Percentiles rank a stretch among this genome's conserved stretches.
These are phyloP conservation scores for Colletotrichum shisoi DNA, from an alignment of 2,329 filamentous ascomycete genomes.

Conservation along the genomic window DNA sequence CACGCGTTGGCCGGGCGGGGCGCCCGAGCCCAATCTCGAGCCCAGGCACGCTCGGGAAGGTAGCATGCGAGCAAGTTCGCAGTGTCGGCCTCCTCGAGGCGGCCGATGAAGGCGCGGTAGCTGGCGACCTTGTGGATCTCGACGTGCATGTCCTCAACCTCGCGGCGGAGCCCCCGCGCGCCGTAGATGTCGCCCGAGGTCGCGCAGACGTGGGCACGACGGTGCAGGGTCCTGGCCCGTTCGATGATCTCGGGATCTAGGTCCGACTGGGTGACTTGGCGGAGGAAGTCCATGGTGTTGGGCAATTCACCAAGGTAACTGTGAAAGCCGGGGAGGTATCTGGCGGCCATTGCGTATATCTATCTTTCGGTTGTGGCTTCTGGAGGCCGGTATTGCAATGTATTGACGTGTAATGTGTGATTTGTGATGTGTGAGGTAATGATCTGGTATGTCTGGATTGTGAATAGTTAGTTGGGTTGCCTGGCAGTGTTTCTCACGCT, in stretches of 20 bases:
- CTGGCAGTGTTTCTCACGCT: too few species aligned
- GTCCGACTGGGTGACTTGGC: background rate
- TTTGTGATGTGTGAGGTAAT: background rate
- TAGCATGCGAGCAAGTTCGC: constrained; percentile 7
- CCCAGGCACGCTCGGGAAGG: background rate
- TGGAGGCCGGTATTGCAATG: background rate
- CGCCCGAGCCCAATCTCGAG: background rate
- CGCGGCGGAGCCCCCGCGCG: background rate
- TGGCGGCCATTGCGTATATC: background rate
- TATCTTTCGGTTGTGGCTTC: too few species aligned
- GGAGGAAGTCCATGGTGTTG: background rate
- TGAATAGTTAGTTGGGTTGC: too few species aligned
- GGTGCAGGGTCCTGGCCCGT: background rate
- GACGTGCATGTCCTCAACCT: background rate
- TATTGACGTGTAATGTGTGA: background rate
- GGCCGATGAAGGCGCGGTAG: constrained; percentile 3
- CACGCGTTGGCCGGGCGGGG: background rate
- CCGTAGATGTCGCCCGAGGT: background rate
- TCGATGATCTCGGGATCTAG: background rate
- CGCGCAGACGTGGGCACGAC: background rate
- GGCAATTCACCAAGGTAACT: background rate
- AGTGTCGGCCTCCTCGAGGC: background rate
- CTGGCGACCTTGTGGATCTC: background rate
- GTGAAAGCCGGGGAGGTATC: background rate
- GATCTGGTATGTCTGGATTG: too few species aligned